phyloP scores from a whole-genome alignment of 202 grass and related monocot species.

The Saccharum hybrid region DNA sequence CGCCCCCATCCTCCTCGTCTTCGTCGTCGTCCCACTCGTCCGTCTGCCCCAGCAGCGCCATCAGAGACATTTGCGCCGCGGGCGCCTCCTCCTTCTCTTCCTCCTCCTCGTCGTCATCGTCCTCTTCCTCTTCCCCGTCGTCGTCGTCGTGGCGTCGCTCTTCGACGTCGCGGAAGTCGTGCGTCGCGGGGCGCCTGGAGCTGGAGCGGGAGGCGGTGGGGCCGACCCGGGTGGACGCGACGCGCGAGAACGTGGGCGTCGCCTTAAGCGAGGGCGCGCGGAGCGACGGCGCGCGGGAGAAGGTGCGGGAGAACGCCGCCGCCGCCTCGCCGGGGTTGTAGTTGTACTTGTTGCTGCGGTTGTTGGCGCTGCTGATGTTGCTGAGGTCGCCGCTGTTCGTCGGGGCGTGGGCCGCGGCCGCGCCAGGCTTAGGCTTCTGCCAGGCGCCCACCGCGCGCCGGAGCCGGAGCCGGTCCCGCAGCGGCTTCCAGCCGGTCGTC shows the following conservation, averaged over 20 bases:
- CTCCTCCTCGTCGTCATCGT: not conserved
- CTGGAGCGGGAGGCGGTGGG: not conserved
- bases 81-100: slow-evolving; percentile 35
- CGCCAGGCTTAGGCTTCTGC: not conserved
- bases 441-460: slow-evolving; percentile 51
- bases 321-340: slow-evolving; percentile 42
- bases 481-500: slow-evolving; percentile 56
- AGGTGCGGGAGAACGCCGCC: slow-evolving; percentile 47
- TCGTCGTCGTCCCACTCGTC: slow-evolving; percentile 53
- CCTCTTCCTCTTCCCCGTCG: not conserved
- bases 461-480: slow-evolving; percentile 63
- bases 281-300: slow-evolving; percentile 44
- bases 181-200: not conserved
- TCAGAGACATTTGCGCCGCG: slow-evolving; percentile 59
- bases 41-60: slow-evolving; percentile 72
- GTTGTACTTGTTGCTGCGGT: slow-evolving; percentile 42
- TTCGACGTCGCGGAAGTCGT: not conserved
- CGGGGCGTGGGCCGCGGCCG: not conserved
- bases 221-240: not conserved
- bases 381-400: not conserved
- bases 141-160: not conserved
- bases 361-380: slow-evolving; percentile 8
- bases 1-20: not conserved
- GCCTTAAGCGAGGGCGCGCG: slow-evolving; percentile 41
- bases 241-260: slow-evolving; percentile 35